Conservation (phyloP, 306 rosid species). For the Pyrus communis region DNA sequence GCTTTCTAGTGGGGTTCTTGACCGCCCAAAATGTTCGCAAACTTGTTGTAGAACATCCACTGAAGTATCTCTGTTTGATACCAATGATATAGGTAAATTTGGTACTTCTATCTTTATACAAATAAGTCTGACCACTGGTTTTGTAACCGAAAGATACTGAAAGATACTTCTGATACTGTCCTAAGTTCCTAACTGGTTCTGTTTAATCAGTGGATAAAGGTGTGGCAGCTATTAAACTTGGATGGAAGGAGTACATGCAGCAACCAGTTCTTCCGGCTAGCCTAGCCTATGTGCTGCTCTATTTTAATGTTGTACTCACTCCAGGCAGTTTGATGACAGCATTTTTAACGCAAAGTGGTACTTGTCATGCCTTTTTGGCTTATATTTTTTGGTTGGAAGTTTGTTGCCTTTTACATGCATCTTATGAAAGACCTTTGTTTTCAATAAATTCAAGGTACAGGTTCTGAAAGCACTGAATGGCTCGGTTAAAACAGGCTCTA, state of each 20-base stretch:
- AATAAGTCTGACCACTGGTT: not conserved
- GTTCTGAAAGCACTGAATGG: not conserved
- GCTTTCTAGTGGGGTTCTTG: conserved; percentile 94
- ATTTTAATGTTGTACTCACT: conserved; percentile 78
- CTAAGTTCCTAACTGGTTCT: conserved; percentile 18
- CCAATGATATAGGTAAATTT: conserved; percentile 49
- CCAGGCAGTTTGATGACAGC: conserved; percentile 99
- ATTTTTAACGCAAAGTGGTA: conserved; percentile 84
- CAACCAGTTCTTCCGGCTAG: conserved; percentile 98
- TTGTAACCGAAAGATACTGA: not conserved
- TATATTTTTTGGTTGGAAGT: not conserved
- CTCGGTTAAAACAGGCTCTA: not conserved
- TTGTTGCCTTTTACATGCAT: not conserved
- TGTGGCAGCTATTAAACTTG: conserved; percentile 71
- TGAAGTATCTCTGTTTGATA: conserved; percentile 37
- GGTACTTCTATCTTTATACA: not conserved
- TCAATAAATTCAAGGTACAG: not conserved
- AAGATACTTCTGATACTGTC: not conserved
- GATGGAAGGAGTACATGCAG: conserved; percentile 86
- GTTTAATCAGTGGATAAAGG: conserved; percentile 57
- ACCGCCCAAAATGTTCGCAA: conserved; percentile 68
- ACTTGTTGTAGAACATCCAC: conserved; percentile 37
- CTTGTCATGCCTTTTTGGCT: not conserved
- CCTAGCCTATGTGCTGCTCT: conserved; percentile 80
- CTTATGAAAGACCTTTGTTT: not conserved